Evolutionary conservation across 345 rosid genomes (phyloP).

Genomic region (Gossypium raimondii): DNA sequence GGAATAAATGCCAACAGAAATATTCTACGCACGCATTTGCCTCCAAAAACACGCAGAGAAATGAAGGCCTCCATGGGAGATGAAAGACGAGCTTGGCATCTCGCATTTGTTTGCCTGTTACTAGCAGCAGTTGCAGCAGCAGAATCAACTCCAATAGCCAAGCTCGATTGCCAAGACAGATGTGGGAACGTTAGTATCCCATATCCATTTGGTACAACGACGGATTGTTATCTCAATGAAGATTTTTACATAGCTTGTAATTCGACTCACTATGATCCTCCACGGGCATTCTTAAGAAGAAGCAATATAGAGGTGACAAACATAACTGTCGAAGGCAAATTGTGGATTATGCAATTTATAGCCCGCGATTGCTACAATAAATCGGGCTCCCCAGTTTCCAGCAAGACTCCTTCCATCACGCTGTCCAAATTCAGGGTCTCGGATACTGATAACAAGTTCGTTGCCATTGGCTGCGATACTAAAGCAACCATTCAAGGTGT

Average conservation of each 20-base stretch:
- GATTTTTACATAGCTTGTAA: slow-evolving; percentile 8
- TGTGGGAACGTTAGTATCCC: slow-evolving; percentile 23
- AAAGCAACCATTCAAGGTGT: background rate
- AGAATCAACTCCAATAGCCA: background rate
- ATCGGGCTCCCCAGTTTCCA: background rate
- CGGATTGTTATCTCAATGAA: background rate
- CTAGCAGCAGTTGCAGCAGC: background rate
- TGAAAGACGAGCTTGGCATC: background rate
- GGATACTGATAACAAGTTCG: background rate
- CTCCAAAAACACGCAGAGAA: background rate
- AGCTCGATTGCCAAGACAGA: background rate
- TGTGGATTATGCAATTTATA: slow-evolving; percentile 3
- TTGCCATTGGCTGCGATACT: slow-evolving; percentile 18
- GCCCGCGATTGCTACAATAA: slow-evolving; percentile 12
- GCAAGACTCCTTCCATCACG: background rate
- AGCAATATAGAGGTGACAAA: background rate
- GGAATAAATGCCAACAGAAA: background rate
- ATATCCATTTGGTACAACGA: slow-evolving; percentile 18
- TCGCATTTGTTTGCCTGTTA: background rate
- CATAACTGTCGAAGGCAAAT: slow-evolving; percentile 2
- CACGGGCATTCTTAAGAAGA: slow-evolving; percentile 1
- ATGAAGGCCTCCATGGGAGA: background rate
- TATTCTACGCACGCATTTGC: background rate
- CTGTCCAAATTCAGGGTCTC: background rate
- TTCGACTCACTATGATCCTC: background rate